Conservation (phyloP, 768 basidiomycete species). For the Lyophyllum decastes region DNA sequence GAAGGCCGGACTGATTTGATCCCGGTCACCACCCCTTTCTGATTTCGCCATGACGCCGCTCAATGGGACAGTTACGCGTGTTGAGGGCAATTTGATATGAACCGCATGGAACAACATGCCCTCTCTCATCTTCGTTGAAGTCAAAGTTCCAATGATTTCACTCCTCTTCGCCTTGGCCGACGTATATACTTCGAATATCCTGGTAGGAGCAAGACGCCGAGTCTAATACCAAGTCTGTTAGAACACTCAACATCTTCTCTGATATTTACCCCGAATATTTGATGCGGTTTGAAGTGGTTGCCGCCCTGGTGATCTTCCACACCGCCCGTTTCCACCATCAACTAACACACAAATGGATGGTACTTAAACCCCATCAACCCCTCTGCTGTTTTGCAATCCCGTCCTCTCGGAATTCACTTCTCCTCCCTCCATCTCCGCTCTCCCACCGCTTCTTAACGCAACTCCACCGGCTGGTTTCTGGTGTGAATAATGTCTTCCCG, state of each 20-base stretch:
- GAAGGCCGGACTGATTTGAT: background rate
- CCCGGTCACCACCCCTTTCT: background rate
- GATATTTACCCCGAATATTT: conserved; percentile 11
- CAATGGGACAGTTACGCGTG: background rate
- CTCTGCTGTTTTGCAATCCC: conserved; percentile 23
- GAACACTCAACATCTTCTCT: background rate
- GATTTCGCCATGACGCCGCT: background rate
- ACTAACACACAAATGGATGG: conserved; percentile 11
- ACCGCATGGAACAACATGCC: background rate
- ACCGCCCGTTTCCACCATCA: conserved; percentile 17
- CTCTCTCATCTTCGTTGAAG: background rate
- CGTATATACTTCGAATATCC: background rate
- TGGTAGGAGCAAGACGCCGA: background rate
- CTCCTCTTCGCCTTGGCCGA: background rate
- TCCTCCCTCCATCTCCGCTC: conserved; percentile 24
- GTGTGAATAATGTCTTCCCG: conserved; percentile 54
- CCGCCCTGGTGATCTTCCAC: conserved; percentile 12
- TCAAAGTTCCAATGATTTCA: background rate
- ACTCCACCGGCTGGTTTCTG: conserved; percentile 51
- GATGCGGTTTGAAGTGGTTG: conserved; percentile 15
- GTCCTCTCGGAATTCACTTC: conserved; percentile 28
- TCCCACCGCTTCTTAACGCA: conserved; percentile 24
- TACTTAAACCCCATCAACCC: conserved; percentile 19
- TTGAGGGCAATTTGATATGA: background rate
- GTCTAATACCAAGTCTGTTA: background rate